These are phyloP conservation scores for Eucalyptus pumila DNA, from an alignment of 345 rosid genomes.

Conservation along the genomic window DNA sequence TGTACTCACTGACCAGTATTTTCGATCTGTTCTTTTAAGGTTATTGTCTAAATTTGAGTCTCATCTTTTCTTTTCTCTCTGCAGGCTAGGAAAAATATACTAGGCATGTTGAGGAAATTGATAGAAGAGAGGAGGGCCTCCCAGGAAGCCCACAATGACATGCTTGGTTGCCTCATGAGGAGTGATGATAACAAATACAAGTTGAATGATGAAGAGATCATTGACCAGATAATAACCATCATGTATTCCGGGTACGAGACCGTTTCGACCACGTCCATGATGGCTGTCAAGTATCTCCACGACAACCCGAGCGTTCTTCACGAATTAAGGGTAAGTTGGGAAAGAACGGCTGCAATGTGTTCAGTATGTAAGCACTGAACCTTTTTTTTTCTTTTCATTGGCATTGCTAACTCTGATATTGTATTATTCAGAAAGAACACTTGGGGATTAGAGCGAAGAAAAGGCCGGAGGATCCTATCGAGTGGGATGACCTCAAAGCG, in stretches of 20 bases:
- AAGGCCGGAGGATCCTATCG: constrained; percentile 27
- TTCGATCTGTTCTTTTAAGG: not conserved
- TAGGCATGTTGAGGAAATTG: constrained; percentile 33
- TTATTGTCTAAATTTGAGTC: not conserved
- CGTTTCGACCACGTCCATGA: constrained; percentile 82
- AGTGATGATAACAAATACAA: constrained; percentile 29
- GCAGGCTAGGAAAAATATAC: constrained; percentile 59
- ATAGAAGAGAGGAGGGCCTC: constrained; percentile 46
- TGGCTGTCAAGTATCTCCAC: constrained; percentile 83
- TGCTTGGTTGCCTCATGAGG: constrained; percentile 63
- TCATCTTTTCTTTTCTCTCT: not conserved
- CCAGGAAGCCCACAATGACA: constrained; percentile 29
- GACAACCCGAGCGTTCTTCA: constrained; percentile 64
- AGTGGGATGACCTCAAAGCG: constrained; percentile 37
- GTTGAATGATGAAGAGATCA: constrained; percentile 47
- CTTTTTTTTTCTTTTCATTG: not conserved
- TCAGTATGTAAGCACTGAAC: not conserved
- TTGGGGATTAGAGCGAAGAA: constrained; percentile 22
- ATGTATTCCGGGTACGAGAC: constrained; percentile 81
- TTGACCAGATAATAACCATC: constrained; percentile 79
- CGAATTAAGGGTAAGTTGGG: constrained; percentile 19
- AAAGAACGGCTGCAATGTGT: not conserved
- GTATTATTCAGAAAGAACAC: constrained; percentile 38
- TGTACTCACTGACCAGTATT: not conserved
- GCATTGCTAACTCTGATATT: not conserved